Evolutionary conservation across 106 monocot species (phyloP), one percentile per base, ranked within the genome.

Genomic region (Allium sativum): DNA sequence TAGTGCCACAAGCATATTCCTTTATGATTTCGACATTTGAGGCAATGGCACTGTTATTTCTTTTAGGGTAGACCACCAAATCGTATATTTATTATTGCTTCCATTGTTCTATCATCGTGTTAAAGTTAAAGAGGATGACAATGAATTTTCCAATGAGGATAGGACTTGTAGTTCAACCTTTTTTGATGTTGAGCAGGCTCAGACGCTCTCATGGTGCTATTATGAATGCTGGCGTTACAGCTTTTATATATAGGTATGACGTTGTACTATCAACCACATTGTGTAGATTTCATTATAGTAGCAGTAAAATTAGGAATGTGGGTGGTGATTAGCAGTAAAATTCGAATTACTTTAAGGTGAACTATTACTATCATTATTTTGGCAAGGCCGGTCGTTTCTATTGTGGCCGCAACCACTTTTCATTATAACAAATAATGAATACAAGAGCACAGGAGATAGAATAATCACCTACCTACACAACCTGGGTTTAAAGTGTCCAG

Each of bases 1-100:
- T 46, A 82, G 82, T 67, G 82, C 77, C 46, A 77, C 82, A 0
- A 78, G 82, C 59, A 77, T 70, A 7, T 63, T 78, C 9, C 62
- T 78, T 12, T 70, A 69, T 61, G 81, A 72, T 50, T 58, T 74
- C n/a, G 69, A 73, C 67, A 75, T 68, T 50, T 42, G 42, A 0
- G 73, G 65, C 3, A 42, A 56, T 45, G 48, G 70, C 59, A 58
- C 52, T 18, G 42, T 58, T 8, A 21, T 58, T 21, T 58, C 17
- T 10, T 15, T 18, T 45, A 55, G 4, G 56, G n/a, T n/a, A n/a
- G n/a, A n/a, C n/a, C n/a, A n/a, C n/a, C n/a, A n/a, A n/a, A 43
- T 41, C 8, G 42, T 44, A 3, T 45, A 42, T 15, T 13, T 59
- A 6, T 18, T 50, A 1, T 58, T 20, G 43, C 19, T 42, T 11